Evolutionary conservation across 495 filamentous ascomycete genomes (phyloP), one percentile per base, ranked within the genome.

Genomic region (Penicillium egyptiacum): DNA sequence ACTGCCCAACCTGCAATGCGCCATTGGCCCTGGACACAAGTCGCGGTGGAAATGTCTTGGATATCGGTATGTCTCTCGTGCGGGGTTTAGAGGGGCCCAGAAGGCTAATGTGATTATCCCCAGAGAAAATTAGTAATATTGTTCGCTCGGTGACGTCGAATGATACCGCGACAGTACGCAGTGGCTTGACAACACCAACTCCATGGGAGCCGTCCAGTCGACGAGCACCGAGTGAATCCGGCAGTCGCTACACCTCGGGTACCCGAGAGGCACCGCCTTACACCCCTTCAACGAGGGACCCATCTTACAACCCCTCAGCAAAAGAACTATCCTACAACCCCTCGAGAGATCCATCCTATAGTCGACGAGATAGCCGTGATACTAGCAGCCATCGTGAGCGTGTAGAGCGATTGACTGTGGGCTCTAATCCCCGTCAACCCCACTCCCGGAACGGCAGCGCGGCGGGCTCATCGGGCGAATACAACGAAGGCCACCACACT

Each of bases 71-170:
- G 83, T 56, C 26, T 16, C 41, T 20, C 37, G 23, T 43, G 37
- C 57, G 42, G 20, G 26, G 30, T 30, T 33, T n/a, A 41, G 30
- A 14, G 12, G 14, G 49, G 37, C 14, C 50, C 35, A 45, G 23
- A 43, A 2, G 65, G 60, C 53, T 55, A 37, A 57, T 39, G 19
- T 17, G 35, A 41, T 40, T 16, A 26, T 40, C 35, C 48, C 60
- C 72, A 96, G 94, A 96, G 67, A 98, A 97, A 81, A 83, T 99
- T 44, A 96, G 90, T 73, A 95, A 82, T 63, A 92, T 98, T 69
- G 91, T 98, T 45, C 89, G 92, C 62, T 91, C 89, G 12, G 88
- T 88, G 17, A 89, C 91, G 25, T 74, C 83, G 52, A 86, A 75
- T 61, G 90, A 92, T 60, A 70, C 75, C 16, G 80, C 69, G 0